These are phyloP conservation scores for Wickerhamomyces ciferrii DNA, from an alignment of 805 yeast genomes.

Conservation along the genomic window DNA sequence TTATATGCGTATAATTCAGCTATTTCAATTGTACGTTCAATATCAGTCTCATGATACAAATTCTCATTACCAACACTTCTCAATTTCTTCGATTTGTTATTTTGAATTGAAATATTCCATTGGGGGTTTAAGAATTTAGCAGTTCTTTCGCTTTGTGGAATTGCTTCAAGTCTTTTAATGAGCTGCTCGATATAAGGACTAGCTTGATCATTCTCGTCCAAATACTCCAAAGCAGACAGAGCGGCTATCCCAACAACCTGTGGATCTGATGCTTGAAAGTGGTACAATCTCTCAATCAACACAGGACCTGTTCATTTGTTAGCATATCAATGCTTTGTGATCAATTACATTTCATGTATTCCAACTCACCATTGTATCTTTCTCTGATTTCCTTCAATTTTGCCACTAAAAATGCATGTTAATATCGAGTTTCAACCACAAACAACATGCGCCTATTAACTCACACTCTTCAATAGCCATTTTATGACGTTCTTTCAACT, in stretches of 20 bases:
- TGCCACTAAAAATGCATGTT: neutral
- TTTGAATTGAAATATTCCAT: constrained; percentile 3
- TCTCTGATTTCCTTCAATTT: neutral
- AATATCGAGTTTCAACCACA: neutral
- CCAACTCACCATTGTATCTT: neutral
- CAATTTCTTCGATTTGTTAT: constrained; percentile 3
- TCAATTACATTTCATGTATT: too few species aligned
- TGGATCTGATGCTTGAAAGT: neutral
- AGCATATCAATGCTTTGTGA: neutral
- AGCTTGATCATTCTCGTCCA: neutral
- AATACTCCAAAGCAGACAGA: neutral
- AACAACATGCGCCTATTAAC: neutral
- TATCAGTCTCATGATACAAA: constrained; percentile 19
- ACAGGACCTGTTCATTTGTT: neutral
- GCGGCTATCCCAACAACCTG: neutral
- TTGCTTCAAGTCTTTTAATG: neutral
- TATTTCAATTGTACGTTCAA: constrained; percentile 9
- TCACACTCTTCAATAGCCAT: neutral
- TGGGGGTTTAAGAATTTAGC: constrained; percentile 3
- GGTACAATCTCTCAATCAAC: neutral
- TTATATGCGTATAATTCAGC: constrained; percentile 12
- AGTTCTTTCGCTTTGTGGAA: neutral
- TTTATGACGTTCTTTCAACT: too few species aligned
- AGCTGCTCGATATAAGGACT: neutral
- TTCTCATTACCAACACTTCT: constrained; percentile 11